Percentiles rank a stretch among this genome's conserved stretches.
Conservation (phyloP, 2,329 filamentous ascomycete species). For the Lachnellula willkommii region DNA sequence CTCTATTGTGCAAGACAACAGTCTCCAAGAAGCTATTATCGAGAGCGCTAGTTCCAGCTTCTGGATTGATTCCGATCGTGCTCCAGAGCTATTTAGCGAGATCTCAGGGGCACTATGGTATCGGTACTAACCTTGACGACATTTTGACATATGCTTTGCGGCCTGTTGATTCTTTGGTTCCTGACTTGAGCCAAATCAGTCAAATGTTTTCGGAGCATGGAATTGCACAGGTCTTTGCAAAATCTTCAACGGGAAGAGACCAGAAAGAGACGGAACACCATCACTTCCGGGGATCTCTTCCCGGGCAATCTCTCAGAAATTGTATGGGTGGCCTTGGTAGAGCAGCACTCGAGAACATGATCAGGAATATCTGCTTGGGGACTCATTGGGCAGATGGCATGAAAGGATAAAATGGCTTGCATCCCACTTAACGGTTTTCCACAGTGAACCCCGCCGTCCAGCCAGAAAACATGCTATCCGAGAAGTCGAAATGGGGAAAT, state of each 20-base stretch:
- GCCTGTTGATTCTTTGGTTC: not conserved
- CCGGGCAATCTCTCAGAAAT: not conserved
- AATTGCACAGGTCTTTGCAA: not conserved
- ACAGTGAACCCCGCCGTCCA: not conserved
- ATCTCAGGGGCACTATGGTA: not conserved
- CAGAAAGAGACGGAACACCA: not conserved
- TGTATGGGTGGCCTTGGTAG: not conserved
- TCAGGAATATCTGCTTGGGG: too few relatives aligned
- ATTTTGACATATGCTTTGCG: not conserved
- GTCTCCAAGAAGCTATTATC: conserved; percentile 56
- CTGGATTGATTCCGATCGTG: conserved; percentile 31
- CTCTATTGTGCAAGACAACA: conserved; percentile 54
- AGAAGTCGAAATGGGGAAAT: not conserved
- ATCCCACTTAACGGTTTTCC: not conserved
- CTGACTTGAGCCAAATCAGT: not conserved
- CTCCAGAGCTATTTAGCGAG: not conserved
- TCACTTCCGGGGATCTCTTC: not conserved
- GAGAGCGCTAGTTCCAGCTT: conserved; percentile 43
- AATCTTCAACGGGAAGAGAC: not conserved
- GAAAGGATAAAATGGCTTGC: not conserved
- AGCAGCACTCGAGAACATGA: not conserved
- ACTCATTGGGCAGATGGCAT: not conserved
- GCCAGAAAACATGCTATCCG: not conserved
- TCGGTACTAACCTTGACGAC: not conserved
- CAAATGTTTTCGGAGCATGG: not conserved